phyloP scores from a whole-genome alignment of 73 alveolate species.

The Stentor coeruleus region DNA sequence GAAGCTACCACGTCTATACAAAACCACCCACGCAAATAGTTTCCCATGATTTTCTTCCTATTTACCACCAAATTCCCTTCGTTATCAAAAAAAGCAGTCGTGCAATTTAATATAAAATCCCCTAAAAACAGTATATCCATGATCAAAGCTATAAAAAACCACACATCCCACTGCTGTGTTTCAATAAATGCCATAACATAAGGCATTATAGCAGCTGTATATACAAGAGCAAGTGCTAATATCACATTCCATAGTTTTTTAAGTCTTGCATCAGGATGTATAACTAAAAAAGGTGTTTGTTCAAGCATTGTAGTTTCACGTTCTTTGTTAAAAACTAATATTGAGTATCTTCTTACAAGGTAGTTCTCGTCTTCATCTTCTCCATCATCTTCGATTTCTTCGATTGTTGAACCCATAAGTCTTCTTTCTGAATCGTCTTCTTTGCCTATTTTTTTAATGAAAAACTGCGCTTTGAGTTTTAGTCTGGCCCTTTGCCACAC shows the following conservation, averaged over 20 bases:
- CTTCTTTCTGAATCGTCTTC: not conserved
- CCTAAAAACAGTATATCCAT: constrained; percentile 46
- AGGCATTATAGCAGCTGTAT: constrained; percentile 44
- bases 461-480: not conserved
- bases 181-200: constrained; percentile 34
- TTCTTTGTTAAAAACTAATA: not conserved
- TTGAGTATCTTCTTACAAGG: not conserved
- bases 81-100: constrained; percentile 42
- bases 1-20: constrained; percentile 45
- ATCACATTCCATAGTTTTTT: constrained; percentile 27
- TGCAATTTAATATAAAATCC: constrained; percentile 44
- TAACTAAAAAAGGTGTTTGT: not conserved
- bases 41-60: constrained; percentile 31
- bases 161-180: not conserved
- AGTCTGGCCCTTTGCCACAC: constrained; percentile 12
- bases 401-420: not conserved
- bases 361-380: constrained; percentile 1
- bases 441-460: not conserved
- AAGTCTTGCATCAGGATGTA: constrained; percentile 29
- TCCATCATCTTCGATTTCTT: too few species aligned
- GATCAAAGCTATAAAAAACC: constrained; percentile 27
- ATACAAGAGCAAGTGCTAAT: constrained; percentile 27
- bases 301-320: not conserved
- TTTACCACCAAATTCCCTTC: constrained; percentile 31
- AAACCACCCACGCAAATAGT: constrained; percentile 48